Evolutionary conservation across 306 rosid species (phyloP).

Genomic region (Acacia melanoxylon): DNA sequence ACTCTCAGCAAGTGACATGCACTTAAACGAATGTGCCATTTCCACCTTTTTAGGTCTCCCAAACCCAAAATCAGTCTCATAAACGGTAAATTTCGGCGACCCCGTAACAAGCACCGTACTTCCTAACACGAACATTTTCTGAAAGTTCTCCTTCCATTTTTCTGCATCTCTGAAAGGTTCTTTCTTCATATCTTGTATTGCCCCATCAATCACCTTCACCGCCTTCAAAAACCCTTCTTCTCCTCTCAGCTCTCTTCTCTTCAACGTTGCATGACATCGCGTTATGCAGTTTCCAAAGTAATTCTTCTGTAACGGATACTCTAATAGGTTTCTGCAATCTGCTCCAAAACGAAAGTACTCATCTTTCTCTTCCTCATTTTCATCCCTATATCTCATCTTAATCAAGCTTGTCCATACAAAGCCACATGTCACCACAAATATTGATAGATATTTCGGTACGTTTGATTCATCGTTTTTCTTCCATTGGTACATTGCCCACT

Average conservation of each 20-base stretch:
- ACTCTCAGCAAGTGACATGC: constrained; percentile 44
- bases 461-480: background rate
- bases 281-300: constrained; percentile 49
- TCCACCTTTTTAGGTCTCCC: constrained; percentile 45
- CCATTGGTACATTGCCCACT: constrained; percentile 5
- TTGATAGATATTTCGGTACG: constrained; percentile 19
- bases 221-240: constrained; percentile 35
- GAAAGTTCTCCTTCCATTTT: background rate
- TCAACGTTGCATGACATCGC: constrained; percentile 22
- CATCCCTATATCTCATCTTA: constrained; percentile 12
- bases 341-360: constrained; percentile 23
- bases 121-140: constrained; percentile 1
- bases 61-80: constrained; percentile 47
- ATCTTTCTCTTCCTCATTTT: background rate
- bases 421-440: constrained; percentile 37
- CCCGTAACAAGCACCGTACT: constrained; percentile 8
- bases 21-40: constrained; percentile 37
- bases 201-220: constrained; percentile 25
- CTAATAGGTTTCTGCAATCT: constrained; percentile 42
- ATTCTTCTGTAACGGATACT: constrained; percentile 13
- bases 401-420: constrained; percentile 33
- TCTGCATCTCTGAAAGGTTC: background rate
- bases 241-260: constrained; percentile 34
- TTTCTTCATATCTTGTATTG: constrained; percentile 8
- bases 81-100: constrained; percentile 37